A percentile compares a stretch with the other conserved stretches of the same genome.
Conservation (phyloP, 179 eudicot genomes). For the Drosera spatulata region DNA sequence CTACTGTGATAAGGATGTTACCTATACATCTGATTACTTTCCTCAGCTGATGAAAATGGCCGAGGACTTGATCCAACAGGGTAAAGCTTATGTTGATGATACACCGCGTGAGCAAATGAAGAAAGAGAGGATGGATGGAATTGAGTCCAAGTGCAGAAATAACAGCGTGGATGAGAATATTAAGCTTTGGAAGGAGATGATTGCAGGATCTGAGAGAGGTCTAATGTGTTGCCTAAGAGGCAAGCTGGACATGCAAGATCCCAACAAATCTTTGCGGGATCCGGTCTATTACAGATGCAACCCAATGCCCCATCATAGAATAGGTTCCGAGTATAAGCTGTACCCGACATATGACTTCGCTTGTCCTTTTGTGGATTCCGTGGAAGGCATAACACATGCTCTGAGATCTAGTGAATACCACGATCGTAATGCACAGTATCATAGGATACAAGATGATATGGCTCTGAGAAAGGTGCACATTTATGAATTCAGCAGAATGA, state of each 20-base stretch:
- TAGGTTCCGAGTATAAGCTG: constrained; percentile 80
- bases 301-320: constrained; percentile 80
- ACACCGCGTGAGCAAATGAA: constrained; percentile 96
- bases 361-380: constrained; percentile 92
- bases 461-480: constrained; percentile 67
- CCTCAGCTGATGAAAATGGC: constrained; percentile 91
- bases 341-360: constrained; percentile 99
- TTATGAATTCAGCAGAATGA: constrained; percentile 87
- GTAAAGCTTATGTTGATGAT: constrained; percentile 97
- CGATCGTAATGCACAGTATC: constrained; percentile 96
- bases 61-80: constrained; percentile 57
- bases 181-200: constrained; percentile 91
- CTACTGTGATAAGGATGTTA: constrained; percentile 33
- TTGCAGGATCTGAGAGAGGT: constrained; percentile 83
- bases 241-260: constrained; percentile 94
- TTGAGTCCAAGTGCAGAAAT: constrained; percentile 68
- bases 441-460: constrained; percentile 86
- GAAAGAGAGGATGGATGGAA: constrained; percentile 90
- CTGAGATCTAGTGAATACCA: constrained; percentile 96
- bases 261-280: constrained; percentile 83
- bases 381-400: constrained; percentile 94
- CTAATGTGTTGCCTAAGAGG: constrained; percentile 84
- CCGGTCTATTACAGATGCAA: constrained; percentile 97
- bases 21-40: constrained; percentile 91
- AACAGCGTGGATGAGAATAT: constrained; percentile 52